Evolutionary conservation across 2,329 filamentous ascomycete species (phyloP).

Genomic region (Cladosporium halotolerans): DNA sequence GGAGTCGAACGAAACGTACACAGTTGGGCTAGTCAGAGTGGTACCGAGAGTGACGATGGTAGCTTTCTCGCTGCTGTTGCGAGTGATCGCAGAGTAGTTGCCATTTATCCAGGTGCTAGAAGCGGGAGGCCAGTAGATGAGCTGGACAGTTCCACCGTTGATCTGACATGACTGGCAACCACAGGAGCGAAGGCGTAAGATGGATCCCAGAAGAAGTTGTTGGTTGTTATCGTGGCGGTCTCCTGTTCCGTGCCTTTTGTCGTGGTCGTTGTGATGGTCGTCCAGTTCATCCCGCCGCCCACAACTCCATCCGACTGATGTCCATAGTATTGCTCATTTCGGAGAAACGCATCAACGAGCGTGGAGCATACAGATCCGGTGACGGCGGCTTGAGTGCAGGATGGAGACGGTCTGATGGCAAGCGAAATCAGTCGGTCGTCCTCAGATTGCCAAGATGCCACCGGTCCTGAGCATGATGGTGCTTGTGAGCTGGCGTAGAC

Average conservation of each 20-base stretch:
- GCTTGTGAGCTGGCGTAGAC: not conserved
- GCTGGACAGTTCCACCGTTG: constrained; percentile 14
- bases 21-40: constrained; percentile 15
- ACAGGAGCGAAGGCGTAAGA: not conserved
- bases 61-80: not conserved
- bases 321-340: not conserved
- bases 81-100: not conserved
- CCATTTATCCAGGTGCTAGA: not conserved
- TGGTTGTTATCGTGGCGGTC: not conserved
- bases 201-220: not conserved
- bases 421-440: not conserved
- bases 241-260: not conserved
- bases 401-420: not conserved
- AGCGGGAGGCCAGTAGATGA: constrained; percentile 16
- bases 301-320: not conserved
- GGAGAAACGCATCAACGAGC: not conserved
- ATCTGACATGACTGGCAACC: constrained; percentile 4
- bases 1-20: constrained; percentile 16
- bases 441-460: not conserved
- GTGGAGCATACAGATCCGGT: not conserved
- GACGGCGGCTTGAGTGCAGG: constrained; percentile 1
- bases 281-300: not conserved
- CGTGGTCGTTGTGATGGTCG: not conserved
- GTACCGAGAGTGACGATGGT: constrained; percentile 8
- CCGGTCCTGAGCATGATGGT: not conserved